Base-by-base conservation (phyloP, 495 filamentous ascomycete genomes). In the Tuber brumale region DNA sequence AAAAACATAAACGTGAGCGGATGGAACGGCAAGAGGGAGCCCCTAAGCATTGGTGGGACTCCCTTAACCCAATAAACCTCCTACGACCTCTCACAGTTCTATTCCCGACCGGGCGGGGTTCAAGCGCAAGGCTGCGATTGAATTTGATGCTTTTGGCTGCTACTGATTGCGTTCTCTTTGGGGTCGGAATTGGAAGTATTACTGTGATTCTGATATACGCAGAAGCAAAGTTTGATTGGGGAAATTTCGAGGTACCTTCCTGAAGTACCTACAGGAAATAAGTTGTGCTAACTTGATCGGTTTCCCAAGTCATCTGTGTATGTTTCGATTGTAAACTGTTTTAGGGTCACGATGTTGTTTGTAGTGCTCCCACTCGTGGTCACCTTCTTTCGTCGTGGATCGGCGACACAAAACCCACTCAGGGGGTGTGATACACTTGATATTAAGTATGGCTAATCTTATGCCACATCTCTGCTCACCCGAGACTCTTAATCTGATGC, bases 61-160 rank as follows among this genome's bases (percentile, higher is more conserved):
- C 81, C 80, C 81, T 86, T 76, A 87, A 85, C 83, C 86, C 84
- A 23, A 84, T 80, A 82, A 93, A 93, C 78, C 84, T 94, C 6
- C 81, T 97, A 35, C 88, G 86, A 1, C 94, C 95, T 1, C 88
- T 99, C 16, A 87, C 87, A 43, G 92, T 97, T 42, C 88, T 99
- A 19, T 90, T 87, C 76, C 92, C 93, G 0, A 89, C 88, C 19
- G 91, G 90, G 3, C 86, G 86, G 6, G 89, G 89, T 37, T 88
- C 89, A 23, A 89, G 86, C 42, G 83, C 85, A 16, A 86, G 86
- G 9, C 81, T 97, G 10, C 90, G 94, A 10, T 85, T 89, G 37
- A 99, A 98, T 78, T 86, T 99, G 57, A 76, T 97, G 51, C 84
- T 94, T 6, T 86, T 99, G 21, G 91, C 94, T 10, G 86, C 90